phyloP scores from a whole-genome alignment of 768 basidiomycete genomes.

The Suillus clintonianus region DNA sequence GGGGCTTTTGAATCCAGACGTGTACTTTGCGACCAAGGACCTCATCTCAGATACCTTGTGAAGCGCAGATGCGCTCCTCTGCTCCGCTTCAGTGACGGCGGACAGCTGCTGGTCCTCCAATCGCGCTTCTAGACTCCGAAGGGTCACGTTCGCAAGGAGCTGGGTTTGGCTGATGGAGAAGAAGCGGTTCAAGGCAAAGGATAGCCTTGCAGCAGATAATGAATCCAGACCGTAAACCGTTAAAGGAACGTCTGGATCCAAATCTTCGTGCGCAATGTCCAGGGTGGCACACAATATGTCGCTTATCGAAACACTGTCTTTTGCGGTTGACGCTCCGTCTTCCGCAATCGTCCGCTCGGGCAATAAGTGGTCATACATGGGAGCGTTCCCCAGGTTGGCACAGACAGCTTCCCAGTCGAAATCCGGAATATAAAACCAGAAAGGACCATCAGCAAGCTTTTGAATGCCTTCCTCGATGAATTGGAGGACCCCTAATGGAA shows the following conservation, averaged over 20 bases:
- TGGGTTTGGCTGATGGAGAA: neutral
- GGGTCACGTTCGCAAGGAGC: neutral
- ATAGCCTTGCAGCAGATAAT: constrained; percentile 39
- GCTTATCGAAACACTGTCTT: constrained; percentile 10
- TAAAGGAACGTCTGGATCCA: constrained; percentile 39
- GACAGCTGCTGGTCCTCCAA: neutral
- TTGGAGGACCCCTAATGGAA: constrained; percentile 24
- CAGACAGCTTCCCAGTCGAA: constrained; percentile 32
- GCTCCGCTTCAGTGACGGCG: neutral
- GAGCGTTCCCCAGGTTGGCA: constrained; percentile 20
- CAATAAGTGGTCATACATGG: constrained; percentile 23
- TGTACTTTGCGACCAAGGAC: neutral
- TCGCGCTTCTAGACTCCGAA: neutral
- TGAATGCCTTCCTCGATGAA: constrained; percentile 36
- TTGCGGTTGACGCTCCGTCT: constrained; percentile 5
- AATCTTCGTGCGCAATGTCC: constrained; percentile 35
- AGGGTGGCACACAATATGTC: constrained; percentile 22
- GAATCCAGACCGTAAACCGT: constrained; percentile 46
- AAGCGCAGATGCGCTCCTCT: neutral
- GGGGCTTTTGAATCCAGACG: neutral
- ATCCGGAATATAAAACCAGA: constrained; percentile 34
- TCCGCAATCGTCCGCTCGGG: constrained; percentile 6
- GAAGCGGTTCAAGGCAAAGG: constrained; percentile 30
- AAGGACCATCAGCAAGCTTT: constrained; percentile 23
- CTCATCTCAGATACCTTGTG: neutral